Evolutionary conservation across 2,329 filamentous ascomycete species (phyloP).

Genomic region (Ophiosphaerella narmari): DNA sequence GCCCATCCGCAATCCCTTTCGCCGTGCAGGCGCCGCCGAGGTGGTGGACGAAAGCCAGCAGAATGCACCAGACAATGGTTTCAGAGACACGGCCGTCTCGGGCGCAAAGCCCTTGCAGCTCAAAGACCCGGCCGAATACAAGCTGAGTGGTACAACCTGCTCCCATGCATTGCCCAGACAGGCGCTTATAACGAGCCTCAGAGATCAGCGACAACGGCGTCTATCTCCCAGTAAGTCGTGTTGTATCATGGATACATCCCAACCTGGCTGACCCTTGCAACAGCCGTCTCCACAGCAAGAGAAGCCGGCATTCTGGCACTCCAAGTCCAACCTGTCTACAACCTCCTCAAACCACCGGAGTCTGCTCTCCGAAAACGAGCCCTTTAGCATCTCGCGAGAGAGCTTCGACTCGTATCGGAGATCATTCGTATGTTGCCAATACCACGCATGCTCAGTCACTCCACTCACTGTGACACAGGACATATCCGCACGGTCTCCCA

Average conservation of each 20-base stretch:
- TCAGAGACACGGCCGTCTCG: conserved; percentile 40
- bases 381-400: conserved; percentile 92
- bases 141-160: conserved; percentile 54
- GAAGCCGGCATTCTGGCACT: conserved; percentile 78
- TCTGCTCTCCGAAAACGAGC: conserved; percentile 81
- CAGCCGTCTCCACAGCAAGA: conserved; percentile 83
- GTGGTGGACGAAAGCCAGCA: conserved; percentile 38
- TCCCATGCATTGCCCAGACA: conserved; percentile 7
- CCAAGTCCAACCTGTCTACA: conserved; percentile 53
- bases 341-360: conserved; percentile 63
- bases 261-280: conserved; percentile 26
- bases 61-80: conserved; percentile 37
- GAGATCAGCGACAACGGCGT: conserved; percentile 96
- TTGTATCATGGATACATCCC: no score
- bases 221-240: conserved; percentile 77
- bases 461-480: conserved; percentile 65
- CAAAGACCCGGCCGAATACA: conserved; percentile 56
- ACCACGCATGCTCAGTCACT: neutral
- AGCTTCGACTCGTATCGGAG: conserved; percentile 96
- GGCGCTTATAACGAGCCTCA: conserved; percentile 50
- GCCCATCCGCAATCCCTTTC: conserved; percentile 51
- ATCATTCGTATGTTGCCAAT: conserved; percentile 76
- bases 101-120: conserved; percentile 50
- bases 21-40: conserved; percentile 41
- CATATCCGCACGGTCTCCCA: conserved; percentile 83